Evolutionary conservation across 2,329 filamentous ascomycete species (phyloP), one percentile per base, ranked within the genome.

Genomic region (Cercospora canescens): DNA sequence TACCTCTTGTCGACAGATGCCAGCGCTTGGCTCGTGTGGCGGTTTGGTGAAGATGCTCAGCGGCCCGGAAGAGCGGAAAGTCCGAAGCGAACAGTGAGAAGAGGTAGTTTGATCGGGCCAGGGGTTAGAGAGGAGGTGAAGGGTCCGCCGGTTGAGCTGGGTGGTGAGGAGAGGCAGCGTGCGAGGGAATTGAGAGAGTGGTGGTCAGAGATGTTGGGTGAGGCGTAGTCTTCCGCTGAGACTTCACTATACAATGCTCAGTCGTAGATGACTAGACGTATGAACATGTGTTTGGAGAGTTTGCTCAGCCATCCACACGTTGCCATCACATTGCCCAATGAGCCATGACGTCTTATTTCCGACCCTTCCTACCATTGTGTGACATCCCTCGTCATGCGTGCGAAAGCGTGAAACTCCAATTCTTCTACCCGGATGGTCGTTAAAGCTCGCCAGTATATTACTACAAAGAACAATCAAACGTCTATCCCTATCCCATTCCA

Each of bases 21-120:
- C 56, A 81, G 80, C 61, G 76, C 75, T 2, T 85, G 82, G 82
- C 82, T 80, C 64, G 82, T 83, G 2, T 84, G 82, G 81, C 73
- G 79, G 4, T 69, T 69, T 28, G 62, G 57, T 16, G 68, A 74
- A 65, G 45, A 69, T 72, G 72, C 73, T 57, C 67, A 66, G 56
- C 66, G 64, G n/a, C 64, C 64, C n/a, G 60, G 60, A 11, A 60
- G 39, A 28, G 60, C 54, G 18, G 60, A 28, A 16, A 62, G 67
- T 26, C 76, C 72, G 16, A 52, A 52, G 62, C 76, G 74, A 39
- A 77, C 76, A 37, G 50, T 74, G 21, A 67, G 69, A 65, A 52
- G 64, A 16, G 55, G 57, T 7, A 64, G 60, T 70, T 68, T 69
- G 69, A 71, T 39, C 69, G 74, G 59, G 8, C 18, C 24, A 4